phyloP scores from a whole-genome alignment of 106 monocot species.

The Dendrobium catenatum region DNA sequence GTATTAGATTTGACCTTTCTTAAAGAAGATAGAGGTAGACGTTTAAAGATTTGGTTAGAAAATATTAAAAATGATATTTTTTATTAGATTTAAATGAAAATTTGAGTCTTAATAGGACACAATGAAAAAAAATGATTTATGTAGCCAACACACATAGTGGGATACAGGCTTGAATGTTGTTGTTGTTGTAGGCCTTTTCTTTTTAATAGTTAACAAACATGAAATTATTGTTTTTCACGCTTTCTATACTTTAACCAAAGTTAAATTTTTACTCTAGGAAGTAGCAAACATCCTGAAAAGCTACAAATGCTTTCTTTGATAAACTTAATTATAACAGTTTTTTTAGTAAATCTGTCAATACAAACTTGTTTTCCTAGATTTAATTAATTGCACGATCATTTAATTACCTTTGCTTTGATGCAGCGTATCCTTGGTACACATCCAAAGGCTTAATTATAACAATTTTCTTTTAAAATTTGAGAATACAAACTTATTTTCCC shows the following conservation, averaged over 20 bases:
- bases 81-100: no score
- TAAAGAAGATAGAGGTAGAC: no score
- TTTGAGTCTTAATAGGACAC: no score
- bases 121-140: no score
- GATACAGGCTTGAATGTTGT: no score
- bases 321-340: not conserved
- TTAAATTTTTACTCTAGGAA: not conserved
- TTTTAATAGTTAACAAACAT: not conserved
- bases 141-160: no score
- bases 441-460: slow-evolving; percentile 35
- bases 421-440: slow-evolving; percentile 88
- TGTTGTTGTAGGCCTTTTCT: not conserved
- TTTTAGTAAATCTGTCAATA: not conserved
- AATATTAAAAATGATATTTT: no score
- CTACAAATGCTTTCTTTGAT: not conserved
- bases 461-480: not conserved
- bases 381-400: not conserved
- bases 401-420: slow-evolving; percentile 5
- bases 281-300: not conserved
- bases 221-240: not conserved
- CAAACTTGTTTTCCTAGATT: not conserved
- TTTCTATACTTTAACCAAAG: not conserved
- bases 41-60: no score
- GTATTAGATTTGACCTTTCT: no score
- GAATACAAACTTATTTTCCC: no score